Base-by-base conservation (phyloP, 208 protist species). In the Leishmania lainsoni region DNA sequence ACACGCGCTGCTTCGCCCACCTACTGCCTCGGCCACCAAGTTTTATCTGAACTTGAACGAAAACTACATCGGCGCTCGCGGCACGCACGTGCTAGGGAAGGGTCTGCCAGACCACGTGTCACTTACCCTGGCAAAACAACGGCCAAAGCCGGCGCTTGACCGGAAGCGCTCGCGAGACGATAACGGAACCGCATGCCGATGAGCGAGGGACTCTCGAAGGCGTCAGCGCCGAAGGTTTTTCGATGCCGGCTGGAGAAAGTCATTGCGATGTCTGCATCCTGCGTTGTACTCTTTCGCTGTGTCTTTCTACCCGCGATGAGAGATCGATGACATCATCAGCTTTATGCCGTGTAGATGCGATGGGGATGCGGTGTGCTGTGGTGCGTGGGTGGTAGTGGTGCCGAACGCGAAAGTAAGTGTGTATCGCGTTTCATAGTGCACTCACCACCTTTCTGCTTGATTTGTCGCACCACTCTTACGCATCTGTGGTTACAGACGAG, bases 1-100 rank as follows among this genome's bases (percentile, higher is more conserved):
- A 16, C 70, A 49, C 59, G 68, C 68, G 45, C 61, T 78, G 12
- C 81, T 78, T 14, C 81, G 81, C 32, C 75, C 81, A 16, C 26
- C 61, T 17, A 83, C 83, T 6, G 63, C 81, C 2, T 75, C 74
- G 17, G 61, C 83, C 52, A 76, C 82, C 0, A 88, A 80, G n/a
- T 97, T 97, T 66, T 95, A 92, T 75, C 66, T 96, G 35, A 95
- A 95, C 74, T 61, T 97, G 45, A 97, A 96, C 77, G 90, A 95
- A 74, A 98, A 98, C 83, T 81, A 85, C 56, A 94, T 98, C 69
- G 93, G 95, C 42, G 83, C 87, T 48, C 74, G 63, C 22, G 92
- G 93, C 14, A 96, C 91, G 9, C 59, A 76, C 3, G 66, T 84
- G 3, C 66, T 96, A 8, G 92, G 93, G 5, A 93, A 93, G 75